Evolutionary conservation across 2,329 filamentous ascomycete genomes (phyloP).

Genomic region (Knufia petricola): DNA sequence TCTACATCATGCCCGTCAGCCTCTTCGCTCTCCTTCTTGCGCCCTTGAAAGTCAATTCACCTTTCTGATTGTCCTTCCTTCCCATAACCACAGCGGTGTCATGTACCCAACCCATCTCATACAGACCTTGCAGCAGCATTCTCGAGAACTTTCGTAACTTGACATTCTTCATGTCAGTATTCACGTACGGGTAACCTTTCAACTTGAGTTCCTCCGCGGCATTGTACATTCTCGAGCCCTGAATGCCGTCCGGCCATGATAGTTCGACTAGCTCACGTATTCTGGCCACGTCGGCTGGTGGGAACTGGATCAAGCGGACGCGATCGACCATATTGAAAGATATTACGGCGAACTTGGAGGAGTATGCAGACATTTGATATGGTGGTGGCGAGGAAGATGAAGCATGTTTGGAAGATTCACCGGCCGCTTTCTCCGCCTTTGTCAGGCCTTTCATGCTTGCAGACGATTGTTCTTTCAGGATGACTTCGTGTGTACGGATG

Average conservation of each 20-base stretch:
- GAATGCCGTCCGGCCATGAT: conserved; percentile 3
- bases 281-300: neutral
- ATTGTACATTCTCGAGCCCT: neutral
- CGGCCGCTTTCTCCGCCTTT: too few species aligned
- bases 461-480: too few species aligned
- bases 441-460: too few species aligned
- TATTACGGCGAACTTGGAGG: neutral
- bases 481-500: too few species aligned
- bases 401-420: neutral
- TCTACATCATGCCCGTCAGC: neutral
- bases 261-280: neutral
- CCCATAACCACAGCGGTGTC: neutral
- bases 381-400: neutral
- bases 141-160: neutral
- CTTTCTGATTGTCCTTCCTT: neutral
- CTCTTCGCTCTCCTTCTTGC: too few species aligned
- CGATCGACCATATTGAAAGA: neutral
- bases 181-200: neutral
- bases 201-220: neutral
- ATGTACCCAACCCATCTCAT: conserved; percentile 1
- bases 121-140: neutral
- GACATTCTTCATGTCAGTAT: neutral
- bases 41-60: neutral
- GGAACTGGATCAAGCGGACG: conserved; percentile 3
- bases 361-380: neutral